Evolutionary conservation across 108 stramenopile genomes (phyloP).

Genomic region (Nannochloropsis gaditana): DNA sequence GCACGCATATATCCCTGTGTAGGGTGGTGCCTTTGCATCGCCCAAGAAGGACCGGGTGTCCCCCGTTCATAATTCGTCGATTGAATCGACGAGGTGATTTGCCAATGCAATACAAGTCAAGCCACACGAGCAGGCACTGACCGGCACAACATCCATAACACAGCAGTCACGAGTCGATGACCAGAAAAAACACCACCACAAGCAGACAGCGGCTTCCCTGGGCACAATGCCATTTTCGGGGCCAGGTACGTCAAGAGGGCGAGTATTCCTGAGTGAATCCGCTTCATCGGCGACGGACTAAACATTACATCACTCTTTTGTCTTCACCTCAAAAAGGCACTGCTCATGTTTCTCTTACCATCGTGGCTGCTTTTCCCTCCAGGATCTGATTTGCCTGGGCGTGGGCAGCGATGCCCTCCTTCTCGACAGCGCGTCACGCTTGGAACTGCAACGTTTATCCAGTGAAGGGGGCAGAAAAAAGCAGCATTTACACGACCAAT

Average conservation of each 20-base stretch:
- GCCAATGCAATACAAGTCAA: too few species aligned
- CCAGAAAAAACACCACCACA: not conserved
- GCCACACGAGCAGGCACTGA: too few species aligned
- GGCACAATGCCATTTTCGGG: not conserved
- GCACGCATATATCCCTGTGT: too few species aligned
- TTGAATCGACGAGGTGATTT: too few species aligned
- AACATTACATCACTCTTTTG: not conserved
- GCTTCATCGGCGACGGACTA: not conserved
- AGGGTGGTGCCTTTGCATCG: too few species aligned
- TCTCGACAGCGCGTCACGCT: not conserved
- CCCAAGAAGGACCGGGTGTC: too few species aligned
- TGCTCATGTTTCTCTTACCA: too few species aligned
- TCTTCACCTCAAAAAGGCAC: not conserved
- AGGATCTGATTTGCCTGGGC: not conserved
- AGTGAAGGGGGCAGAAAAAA: not conserved
- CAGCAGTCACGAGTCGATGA: not conserved
- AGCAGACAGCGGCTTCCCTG: not conserved
- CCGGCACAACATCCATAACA: too few species aligned
- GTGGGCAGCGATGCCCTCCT: slow-evolving; percentile 7
- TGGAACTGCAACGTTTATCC: not conserved
- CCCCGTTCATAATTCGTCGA: too few species aligned
- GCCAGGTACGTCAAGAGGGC: not conserved
- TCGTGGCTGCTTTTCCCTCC: too few species aligned
- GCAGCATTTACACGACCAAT: not conserved
- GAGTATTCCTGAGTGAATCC: not conserved